Base-by-base conservation (phyloP, 371 early-diverging fungal genomes). In the Umbelopsis sp. region DNA sequence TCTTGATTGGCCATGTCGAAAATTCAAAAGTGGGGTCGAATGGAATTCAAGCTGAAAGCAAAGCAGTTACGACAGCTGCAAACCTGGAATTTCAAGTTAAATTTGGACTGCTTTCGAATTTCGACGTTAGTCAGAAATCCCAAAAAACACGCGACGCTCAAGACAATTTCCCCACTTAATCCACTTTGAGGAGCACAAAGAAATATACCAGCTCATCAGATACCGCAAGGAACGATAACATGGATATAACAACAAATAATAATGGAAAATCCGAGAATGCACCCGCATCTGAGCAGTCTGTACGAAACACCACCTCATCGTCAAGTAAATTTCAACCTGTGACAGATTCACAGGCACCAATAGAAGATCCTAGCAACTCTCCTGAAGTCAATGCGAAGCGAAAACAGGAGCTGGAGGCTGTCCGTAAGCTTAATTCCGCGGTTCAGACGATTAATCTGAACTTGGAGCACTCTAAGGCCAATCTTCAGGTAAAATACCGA, bases 341-440 rank as follows among this genome's bases (percentile, higher is more conserved):
- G 35, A 3, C 35, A 57, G 57, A 35, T 29, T 57, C 57, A 18
- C 57, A 57, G 24, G 52, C 24, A 14, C 76, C 77, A 5, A 44
- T 69, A 5, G 80, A 66, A 24, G 75, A 81, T 65, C 81, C 80
- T 4, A 62, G 63, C 29, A 77, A 78, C 64, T 50, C 80, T 45
- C 46, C 67, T 22, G 70, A 76, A 20, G 50, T 70, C 53, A 81
- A 84, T 63, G 70, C 68, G 8, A 72, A 70, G 41, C 67, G 74
- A 25, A 70, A 53, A 24, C 45, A 63, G 18, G 80, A 84, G 38
- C 79, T 74, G 57, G 73, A 77, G 10, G 63, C 69, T 8, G 38
- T 81, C 0, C 70, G 73, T 50, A 24, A 64, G n/a, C 46, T 81
- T 0, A 84, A 84, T 63, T 65, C 44, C 16, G 66, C 68, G 0